phyloP scores from a whole-genome alignment of 179 eudicot genomes.

The Nepenthes alata region DNA sequence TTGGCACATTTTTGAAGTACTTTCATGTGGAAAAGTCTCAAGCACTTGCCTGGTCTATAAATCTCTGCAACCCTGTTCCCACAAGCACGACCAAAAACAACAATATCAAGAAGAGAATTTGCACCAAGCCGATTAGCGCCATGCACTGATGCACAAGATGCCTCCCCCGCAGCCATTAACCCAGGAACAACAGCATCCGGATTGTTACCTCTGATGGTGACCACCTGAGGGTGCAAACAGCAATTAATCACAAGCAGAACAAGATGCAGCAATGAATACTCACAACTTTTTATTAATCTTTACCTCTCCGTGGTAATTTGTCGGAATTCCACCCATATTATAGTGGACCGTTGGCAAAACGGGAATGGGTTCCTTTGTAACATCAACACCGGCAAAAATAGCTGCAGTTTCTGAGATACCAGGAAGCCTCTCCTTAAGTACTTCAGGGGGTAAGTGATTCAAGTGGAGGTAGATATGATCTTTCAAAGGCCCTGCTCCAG shows the following conservation, averaged over 20 bases:
- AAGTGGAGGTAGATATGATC: conserved; percentile 96
- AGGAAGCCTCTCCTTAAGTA: conserved; percentile 98
- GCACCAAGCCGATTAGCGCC: conserved; percentile 99
- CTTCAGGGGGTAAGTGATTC: conserved; percentile 97
- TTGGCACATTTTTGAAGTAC: too few relatives aligned
- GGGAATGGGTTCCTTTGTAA: conserved; percentile 99
- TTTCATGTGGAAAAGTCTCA: not conserved
- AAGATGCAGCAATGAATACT: not conserved
- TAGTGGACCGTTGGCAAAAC: conserved; percentile 98
- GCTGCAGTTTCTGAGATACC: conserved; percentile 99
- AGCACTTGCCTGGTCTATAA: conserved; percentile 57
- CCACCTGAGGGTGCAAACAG: conserved; percentile 42
- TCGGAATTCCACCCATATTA: conserved; percentile 99
- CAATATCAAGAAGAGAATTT: conserved; percentile 98
- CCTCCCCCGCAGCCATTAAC: conserved; percentile 95
- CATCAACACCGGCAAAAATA: conserved; percentile 99
- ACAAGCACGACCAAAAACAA: conserved; percentile 98
- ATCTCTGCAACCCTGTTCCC: conserved; percentile 96
- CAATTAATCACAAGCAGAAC: conserved; percentile 4
- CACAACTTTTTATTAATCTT: not conserved
- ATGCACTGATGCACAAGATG: conserved; percentile 99
- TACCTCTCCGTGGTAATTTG: conserved; percentile 97
- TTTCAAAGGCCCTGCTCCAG: conserved; percentile 66
- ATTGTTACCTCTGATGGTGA: conserved; percentile 68
- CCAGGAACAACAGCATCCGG: conserved; percentile 94